Evolutionary conservation across 176 grass and related monocot genomes (phyloP).

Genomic region (Triticum urartu): DNA sequence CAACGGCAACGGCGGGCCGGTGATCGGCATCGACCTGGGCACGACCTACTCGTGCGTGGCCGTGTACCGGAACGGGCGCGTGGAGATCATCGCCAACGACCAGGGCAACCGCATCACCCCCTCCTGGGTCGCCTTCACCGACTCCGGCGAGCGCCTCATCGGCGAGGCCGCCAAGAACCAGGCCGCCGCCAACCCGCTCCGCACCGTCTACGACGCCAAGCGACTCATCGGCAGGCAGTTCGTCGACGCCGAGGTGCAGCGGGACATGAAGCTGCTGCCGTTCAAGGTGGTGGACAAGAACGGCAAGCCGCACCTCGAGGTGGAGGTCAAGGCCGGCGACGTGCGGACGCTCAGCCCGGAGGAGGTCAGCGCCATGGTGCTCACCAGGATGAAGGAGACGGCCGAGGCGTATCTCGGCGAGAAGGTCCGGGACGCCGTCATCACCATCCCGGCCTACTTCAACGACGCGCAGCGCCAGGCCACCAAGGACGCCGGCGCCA

Average conservation of each 20-base stretch:
- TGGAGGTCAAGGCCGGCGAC: conserved; percentile 52
- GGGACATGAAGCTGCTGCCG: conserved; percentile 70
- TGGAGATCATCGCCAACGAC: conserved; percentile 94
- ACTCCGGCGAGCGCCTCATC: too few species aligned
- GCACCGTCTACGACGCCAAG: conserved; percentile 71
- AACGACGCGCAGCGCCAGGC: conserved; percentile 91
- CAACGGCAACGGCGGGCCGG: conserved; percentile 34
- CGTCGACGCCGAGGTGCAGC: conserved; percentile 57
- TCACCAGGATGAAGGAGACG: conserved; percentile 78
- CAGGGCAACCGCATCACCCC: conserved; percentile 84
- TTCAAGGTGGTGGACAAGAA: conserved; percentile 61
- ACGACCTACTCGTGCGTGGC: conserved; percentile 89
- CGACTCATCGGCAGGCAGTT: conserved; percentile 61
- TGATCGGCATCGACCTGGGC: conserved; percentile 83
- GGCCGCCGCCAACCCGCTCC: conserved; percentile 53
- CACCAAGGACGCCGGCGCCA: conserved; percentile 77
- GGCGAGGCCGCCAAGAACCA: conserved; percentile 70
- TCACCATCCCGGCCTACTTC: conserved; percentile 85
- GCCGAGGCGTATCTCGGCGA: conserved; percentile 66
- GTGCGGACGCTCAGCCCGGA: conserved; percentile 63
- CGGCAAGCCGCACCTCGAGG: conserved; percentile 64
- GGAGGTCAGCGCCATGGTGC: conserved; percentile 77
- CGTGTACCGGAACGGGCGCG: conserved; percentile 64
- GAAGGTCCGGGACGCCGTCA: conserved; percentile 64
- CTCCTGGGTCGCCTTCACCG: conserved; percentile 61